Evolutionary conservation across 768 basidiomycete species (phyloP).

Genomic region (Hericium rajendrae): DNA sequence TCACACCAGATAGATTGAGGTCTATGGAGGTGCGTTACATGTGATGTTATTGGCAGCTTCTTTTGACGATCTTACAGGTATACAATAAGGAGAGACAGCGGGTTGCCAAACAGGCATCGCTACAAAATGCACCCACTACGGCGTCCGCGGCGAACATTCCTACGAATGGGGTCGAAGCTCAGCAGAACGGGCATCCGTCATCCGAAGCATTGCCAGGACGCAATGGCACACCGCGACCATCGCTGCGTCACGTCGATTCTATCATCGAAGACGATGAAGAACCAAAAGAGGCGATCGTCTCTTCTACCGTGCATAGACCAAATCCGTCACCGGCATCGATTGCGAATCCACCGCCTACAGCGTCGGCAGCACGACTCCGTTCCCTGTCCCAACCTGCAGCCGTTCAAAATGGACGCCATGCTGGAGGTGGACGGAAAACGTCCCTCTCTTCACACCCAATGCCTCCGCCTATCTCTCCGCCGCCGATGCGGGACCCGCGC

Average conservation of each 20-base stretch:
- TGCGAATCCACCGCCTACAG: not conserved
- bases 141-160: too few species aligned
- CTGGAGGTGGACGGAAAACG: not conserved
- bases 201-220: too few species aligned
- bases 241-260: slow-evolving; percentile 50
- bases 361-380: slow-evolving; percentile 9
- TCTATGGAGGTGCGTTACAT: slow-evolving; percentile 75
- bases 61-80: slow-evolving; percentile 3
- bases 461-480: slow-evolving; percentile 1
- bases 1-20: slow-evolving; percentile 88
- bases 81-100: not conserved
- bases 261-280: slow-evolving; percentile 52
- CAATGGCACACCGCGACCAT: slow-evolving; percentile 23
- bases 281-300: not conserved
- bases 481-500: slow-evolving; percentile 2
- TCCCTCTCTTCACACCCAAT: slow-evolving; percentile 3
- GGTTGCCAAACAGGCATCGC: not conserved
- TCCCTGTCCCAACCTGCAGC: slow-evolving; percentile 17
- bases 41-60: slow-evolving; percentile 2
- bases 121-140: not conserved
- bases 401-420: slow-evolving; percentile 2
- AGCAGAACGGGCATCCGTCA: too few species aligned
- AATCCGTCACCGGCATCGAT: slow-evolving; percentile 6
- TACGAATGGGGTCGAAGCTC: too few species aligned
- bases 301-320: not conserved